phyloP scores from a whole-genome alignment of 2,329 filamentous ascomycete species.

The Aulographum hederae region DNA sequence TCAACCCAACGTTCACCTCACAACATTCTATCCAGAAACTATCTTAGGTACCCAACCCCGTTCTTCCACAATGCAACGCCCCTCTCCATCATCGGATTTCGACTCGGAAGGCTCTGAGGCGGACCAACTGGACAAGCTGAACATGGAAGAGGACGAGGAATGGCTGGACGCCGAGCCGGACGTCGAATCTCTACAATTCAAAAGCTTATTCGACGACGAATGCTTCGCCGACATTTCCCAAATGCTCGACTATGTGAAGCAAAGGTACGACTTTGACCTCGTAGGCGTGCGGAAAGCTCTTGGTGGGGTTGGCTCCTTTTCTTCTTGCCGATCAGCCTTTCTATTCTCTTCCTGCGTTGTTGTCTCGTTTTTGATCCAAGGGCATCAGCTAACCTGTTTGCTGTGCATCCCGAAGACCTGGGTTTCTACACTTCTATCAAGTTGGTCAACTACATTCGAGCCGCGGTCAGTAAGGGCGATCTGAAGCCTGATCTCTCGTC shows the following conservation, averaged over 20 bases:
- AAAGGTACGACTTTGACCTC: conserved; percentile 22
- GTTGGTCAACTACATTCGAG: conserved; percentile 30
- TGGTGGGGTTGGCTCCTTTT: conserved; percentile 15
- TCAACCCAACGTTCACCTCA: too few relatives aligned
- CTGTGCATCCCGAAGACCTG: conserved; percentile 13
- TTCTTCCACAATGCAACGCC: not conserved
- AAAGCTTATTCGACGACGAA: conserved; percentile 22
- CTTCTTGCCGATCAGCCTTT: conserved; percentile 1
- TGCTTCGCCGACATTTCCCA: conserved; percentile 13
- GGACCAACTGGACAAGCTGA: not conserved
- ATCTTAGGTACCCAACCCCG: not conserved
- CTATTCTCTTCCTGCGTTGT: conserved; percentile 3
- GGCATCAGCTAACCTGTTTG: not conserved
- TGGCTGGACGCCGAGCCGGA: conserved; percentile 26
- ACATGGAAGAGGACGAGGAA: conserved; percentile 10
- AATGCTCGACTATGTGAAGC: conserved; percentile 19
- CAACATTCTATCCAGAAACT: not conserved
- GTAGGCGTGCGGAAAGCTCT: conserved; percentile 14
- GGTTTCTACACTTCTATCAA: conserved; percentile 27
- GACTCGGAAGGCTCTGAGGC: not conserved
- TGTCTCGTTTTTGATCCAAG: not conserved
- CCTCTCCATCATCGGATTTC: not conserved
- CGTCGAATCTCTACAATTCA: conserved; percentile 16
- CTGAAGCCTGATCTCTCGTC: conserved; percentile 38
- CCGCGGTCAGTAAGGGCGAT: conserved; percentile 19